Evolutionary conservation across 2,329 filamentous ascomycete genomes (phyloP), one percentile per base, ranked within the genome.

Genomic region (Claviceps capensis): DNA sequence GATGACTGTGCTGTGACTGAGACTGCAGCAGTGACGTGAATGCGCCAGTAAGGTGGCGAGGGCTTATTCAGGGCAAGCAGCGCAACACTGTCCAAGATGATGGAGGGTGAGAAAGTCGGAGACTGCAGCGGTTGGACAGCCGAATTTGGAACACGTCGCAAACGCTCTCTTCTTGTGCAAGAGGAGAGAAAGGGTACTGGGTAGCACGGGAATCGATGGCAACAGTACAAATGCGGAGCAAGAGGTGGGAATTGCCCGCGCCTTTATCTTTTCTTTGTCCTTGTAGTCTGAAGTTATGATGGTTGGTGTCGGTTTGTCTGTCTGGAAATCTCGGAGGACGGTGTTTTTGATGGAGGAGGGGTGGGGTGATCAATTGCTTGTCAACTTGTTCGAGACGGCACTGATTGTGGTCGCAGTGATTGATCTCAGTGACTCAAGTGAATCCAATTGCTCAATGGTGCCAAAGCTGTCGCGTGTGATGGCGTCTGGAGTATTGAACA

Each of bases 1-100:
- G 22, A 49, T 48, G 44, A 44, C 46, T 51, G 41, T 47, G 37
- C 44, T 44, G 44, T 52, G 50, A 52, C 53, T 44, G 44, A 50
- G 50, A 52, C 53, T 49, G 30, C 40, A 38, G 42, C 49, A 50
- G 34, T 52, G 53, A 52, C 53, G 53, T 51, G 53, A 47, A 48
- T 6, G 44, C 11, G 36, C 43, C 36, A 40, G 42, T 47, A 40
- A 44, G 36, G 48, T 50, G 51, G 53, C 53, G 37, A 52, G 42
- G 44, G 14, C 47, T 5, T 6, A 38, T 47, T 34, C 9, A 34
- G 11, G 38, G 22, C 42, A 22, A 14, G 41, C 41, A 34, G 30
- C 30, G 30, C 9, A 34, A 48, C 51, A 37, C 49, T 51, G 44
- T 50, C 51, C 46, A 36, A 50, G 47, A 47, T 50, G 41, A 42